phyloP scores from a whole-genome alignment of 2,329 filamentous ascomycete genomes.

The Cladosporium halotolerans region DNA sequence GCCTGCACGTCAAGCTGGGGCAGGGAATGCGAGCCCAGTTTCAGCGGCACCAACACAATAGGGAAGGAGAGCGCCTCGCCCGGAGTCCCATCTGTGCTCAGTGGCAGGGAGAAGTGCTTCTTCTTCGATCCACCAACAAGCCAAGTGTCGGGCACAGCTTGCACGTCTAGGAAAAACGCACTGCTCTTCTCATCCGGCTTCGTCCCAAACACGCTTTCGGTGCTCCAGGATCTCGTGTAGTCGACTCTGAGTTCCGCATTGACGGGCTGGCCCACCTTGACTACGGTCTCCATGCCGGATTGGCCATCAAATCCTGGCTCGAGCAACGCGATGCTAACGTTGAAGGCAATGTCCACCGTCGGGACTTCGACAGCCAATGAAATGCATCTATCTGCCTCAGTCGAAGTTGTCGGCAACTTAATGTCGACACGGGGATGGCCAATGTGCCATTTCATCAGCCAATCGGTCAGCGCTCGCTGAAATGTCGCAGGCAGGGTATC shows the following conservation, averaged over 20 bases:
- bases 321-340: slow-evolving; percentile 57
- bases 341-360: slow-evolving; percentile 74
- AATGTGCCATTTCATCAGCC: slow-evolving; percentile 53
- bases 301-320: slow-evolving; percentile 13
- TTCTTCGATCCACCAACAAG: slow-evolving; percentile 62
- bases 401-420: slow-evolving; percentile 21
- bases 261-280: slow-evolving; percentile 59
- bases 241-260: slow-evolving; percentile 54
- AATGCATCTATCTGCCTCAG: slow-evolving; percentile 48
- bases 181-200: slow-evolving; percentile 10
- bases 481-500: slow-evolving; percentile 43
- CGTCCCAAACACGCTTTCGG: slow-evolving; percentile 42
- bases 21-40: slow-evolving; percentile 69
- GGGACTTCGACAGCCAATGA: slow-evolving; percentile 87
- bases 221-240: slow-evolving; percentile 51
- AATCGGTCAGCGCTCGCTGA: slow-evolving; percentile 41
- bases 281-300: slow-evolving; percentile 22
- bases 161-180: slow-evolving; percentile 72
- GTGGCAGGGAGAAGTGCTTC: slow-evolving; percentile 5
- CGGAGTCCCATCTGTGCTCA: background rate
- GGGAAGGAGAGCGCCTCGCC: slow-evolving; percentile 45
- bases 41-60: slow-evolving; percentile 72
- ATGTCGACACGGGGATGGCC: slow-evolving; percentile 24
- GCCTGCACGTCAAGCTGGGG: slow-evolving; percentile 71
- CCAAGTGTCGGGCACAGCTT: slow-evolving; percentile 69